Percentiles rank a stretch among this genome's conserved stretches.
Conservation (phyloP, 495 filamentous ascomycete species). For the Hypoxylon lenormandii region DNA sequence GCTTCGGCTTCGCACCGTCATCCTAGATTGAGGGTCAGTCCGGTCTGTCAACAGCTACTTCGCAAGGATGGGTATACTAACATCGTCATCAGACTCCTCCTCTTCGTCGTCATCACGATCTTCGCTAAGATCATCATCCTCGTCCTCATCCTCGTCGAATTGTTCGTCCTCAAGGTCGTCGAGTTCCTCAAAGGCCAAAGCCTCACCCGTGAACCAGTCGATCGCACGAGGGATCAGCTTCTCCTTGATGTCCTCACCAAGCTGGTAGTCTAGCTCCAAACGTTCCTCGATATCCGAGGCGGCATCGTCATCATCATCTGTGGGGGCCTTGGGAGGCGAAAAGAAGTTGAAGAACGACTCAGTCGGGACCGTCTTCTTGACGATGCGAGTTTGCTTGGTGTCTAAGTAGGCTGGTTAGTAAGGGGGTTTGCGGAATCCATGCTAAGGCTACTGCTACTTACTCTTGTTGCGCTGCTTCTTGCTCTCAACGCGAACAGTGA, state of each 20-base stretch:
- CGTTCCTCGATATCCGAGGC: constrained; percentile 95
- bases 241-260: constrained; percentile 99
- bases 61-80: constrained; percentile 59
- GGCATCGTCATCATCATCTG: constrained; percentile 78
- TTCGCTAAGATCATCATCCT: constrained; percentile 83
- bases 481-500: constrained; percentile 93
- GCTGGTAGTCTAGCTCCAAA: constrained; percentile 97
- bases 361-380: constrained; percentile 98
- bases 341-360: constrained; percentile 99
- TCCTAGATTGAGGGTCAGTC: constrained; percentile 71
- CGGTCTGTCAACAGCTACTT: constrained; percentile 6
- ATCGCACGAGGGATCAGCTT: constrained; percentile 98
- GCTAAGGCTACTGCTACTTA: constrained; percentile 68
- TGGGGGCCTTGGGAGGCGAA: constrained; percentile 88
- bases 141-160: constrained; percentile 90
- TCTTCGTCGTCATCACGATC: constrained; percentile 83
- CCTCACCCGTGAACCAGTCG: constrained; percentile 99
- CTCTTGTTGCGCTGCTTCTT: constrained; percentile 99
- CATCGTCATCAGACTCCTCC: constrained; percentile 94
- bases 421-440: constrained; percentile 33
- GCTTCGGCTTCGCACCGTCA: constrained; percentile 94
- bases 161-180: constrained; percentile 89
- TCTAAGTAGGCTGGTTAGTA: constrained; percentile 65
- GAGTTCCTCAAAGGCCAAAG: constrained; percentile 94
- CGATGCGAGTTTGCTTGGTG: constrained; percentile 97